phyloP scores from a whole-genome alignment of 2,329 filamentous ascomycete species.

The Fusarium succisae region DNA sequence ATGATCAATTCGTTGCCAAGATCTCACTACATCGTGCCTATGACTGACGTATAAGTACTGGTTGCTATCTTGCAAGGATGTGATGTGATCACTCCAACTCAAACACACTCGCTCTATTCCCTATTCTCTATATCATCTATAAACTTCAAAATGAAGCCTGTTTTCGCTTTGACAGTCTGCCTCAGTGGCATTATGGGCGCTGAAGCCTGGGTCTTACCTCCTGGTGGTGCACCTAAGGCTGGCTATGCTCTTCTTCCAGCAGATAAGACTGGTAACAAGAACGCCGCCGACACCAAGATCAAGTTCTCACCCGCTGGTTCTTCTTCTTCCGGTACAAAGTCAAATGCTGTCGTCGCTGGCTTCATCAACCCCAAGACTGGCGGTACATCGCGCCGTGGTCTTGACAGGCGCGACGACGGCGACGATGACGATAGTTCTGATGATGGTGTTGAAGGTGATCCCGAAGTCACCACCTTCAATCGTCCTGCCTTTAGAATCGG shows the following conservation, averaged over 20 bases:
- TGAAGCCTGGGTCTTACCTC: not conserved
- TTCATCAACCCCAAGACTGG: constrained; percentile 1
- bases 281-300: not conserved
- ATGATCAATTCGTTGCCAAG: not conserved
- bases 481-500: not conserved
- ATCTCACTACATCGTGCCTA: not conserved
- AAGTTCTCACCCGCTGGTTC: not conserved
- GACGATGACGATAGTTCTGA: not conserved
- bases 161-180: not conserved
- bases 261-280: not conserved
- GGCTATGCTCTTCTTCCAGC: not conserved
- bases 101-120: not conserved
- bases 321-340: not conserved
- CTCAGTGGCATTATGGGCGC: not conserved
- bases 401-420: not conserved
- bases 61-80: not conserved
- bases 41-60: constrained; percentile 5
- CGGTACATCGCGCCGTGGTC: not conserved
- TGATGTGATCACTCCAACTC: not conserved
- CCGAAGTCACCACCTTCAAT: not conserved
- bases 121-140: not conserved
- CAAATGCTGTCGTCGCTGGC: not conserved
- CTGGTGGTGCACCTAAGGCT: not conserved
- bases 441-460: not conserved
- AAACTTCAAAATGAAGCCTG: constrained; percentile 1